Base-by-base conservation (phyloP, 2,329 filamentous ascomycete species). In the Ascochyta rabiei region DNA sequence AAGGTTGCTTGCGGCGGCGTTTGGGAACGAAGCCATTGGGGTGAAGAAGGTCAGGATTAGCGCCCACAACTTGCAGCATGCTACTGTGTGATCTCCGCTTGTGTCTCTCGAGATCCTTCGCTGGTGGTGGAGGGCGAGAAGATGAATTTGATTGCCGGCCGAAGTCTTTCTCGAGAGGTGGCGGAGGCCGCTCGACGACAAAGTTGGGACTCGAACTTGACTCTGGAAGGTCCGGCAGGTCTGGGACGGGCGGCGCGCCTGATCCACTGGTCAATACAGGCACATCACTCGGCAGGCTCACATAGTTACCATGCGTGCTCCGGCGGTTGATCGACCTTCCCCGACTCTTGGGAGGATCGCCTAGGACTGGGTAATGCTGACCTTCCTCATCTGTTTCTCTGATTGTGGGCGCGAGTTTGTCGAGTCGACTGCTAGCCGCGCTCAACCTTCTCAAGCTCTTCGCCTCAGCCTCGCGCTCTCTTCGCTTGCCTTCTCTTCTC, bases 381-480 rank as follows among this genome's bases (percentile, higher is more conserved):
- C 86, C 86, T 69, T 93, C 89, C 73, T 96, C 91, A 54, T 92
- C 87, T 12, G 93, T 89, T 59, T 93, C 89, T 40, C 86, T 84
- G 15, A 96, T 80, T 18, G 87, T 87, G 9, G 91, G 88, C 2
- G 90, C 90, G 68, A 96, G 84, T 37, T 89, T 86, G 70, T 95
- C 91, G 6, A 97, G 79, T 30, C 93, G 87, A 72, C 90, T 93
- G 53, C 93, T 97, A 6, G 93, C 92, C 52, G 90, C 91, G 59
- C 95, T 98, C 40, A 98, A 80, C 35, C 93, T 86, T 47, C 92
- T 84, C 26, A 95, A 81, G 57, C 86, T 90, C 72, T 91, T 89
- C 52, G 86, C 86, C 68, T 98, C 91, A 1, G 84, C 82, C 67
- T 99, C 93, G 64, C 86, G 87, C 71, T 98, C 93, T 69, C 84